Conservation (phyloP, 257 asterid genomes). For the Parsonsia alboflavescens region DNA sequence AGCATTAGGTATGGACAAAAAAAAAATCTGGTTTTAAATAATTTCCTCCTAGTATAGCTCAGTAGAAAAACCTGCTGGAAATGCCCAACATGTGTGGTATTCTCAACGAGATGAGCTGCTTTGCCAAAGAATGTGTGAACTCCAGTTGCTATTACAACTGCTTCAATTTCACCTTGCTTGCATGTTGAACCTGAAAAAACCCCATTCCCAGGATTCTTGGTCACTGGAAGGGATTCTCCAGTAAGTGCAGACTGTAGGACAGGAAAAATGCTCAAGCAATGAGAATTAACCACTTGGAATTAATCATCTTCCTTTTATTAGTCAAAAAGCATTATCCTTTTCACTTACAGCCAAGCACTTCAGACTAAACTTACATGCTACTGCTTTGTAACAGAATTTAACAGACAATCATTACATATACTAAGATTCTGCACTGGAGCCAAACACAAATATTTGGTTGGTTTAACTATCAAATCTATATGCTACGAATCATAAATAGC, state of each 20-base stretch:
- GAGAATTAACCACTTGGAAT: background rate
- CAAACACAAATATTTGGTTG: background rate
- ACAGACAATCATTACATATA: background rate
- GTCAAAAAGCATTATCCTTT: background rate
- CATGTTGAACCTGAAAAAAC: conserved; percentile 45
- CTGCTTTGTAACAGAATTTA: background rate
- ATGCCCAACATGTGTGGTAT: conserved; percentile 41
- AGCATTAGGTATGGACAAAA: background rate
- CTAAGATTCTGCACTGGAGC: background rate
- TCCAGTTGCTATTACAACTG: conserved; percentile 39
- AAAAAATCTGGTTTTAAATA: background rate
- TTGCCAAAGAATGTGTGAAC: conserved; percentile 43
- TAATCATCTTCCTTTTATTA: background rate
- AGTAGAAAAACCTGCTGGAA: conserved; percentile 31
- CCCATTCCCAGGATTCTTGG: conserved; percentile 33
- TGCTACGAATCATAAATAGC: background rate
- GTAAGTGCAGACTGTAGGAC: conserved; percentile 35
- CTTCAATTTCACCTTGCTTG: conserved; percentile 43
- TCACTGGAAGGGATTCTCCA: conserved; percentile 40
- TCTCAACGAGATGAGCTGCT: conserved; percentile 45
- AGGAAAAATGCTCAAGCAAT: conserved; percentile 8
- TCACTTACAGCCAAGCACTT: background rate
- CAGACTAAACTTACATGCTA: background rate
- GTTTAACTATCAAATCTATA: background rate
- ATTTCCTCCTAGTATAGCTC: background rate